A percentile compares a stretch with the other conserved stretches of the same genome.
phyloP scores from a whole-genome alignment of 495 filamentous ascomycete species.

The Annulohypoxylon stygium region DNA sequence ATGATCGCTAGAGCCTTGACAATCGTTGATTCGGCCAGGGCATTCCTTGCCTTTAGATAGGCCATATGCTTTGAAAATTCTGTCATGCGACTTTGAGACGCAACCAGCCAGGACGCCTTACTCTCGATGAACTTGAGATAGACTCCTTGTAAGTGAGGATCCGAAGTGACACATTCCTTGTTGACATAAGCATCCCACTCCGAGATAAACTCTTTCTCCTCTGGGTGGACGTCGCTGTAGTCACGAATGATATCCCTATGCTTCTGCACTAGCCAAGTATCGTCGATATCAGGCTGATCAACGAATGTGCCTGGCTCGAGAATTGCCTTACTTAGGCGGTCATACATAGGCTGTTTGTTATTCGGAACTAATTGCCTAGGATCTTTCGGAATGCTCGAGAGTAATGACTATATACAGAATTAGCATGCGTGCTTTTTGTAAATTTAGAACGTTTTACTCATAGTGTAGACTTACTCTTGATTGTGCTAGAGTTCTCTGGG shows the following conservation, averaged over 20 bases:
- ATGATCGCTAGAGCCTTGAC: conserved; percentile 54
- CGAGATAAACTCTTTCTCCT: conserved; percentile 66
- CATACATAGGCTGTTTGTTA: conserved; percentile 63
- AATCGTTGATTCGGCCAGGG: conserved; percentile 54
- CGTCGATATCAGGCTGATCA: conserved; percentile 58
- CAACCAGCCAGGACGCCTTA: conserved; percentile 60
- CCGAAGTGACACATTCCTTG: conserved; percentile 59
- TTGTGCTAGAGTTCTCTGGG: conserved; percentile 45
- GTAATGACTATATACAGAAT: conserved; percentile 25
- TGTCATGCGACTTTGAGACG: conserved; percentile 52
- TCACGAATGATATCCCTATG: conserved; percentile 65
- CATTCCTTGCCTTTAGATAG: conserved; percentile 58
- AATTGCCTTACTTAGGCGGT: conserved; percentile 62
- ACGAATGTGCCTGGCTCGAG: conserved; percentile 62
- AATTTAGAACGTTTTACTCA: conserved; percentile 8
- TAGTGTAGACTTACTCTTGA: conserved; percentile 30
- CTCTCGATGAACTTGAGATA: conserved; percentile 59
- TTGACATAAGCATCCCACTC: conserved; percentile 66
- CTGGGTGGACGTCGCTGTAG: conserved; percentile 61
- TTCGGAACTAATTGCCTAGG: conserved; percentile 58
- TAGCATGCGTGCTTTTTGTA: conserved; percentile 29
- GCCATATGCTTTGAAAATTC: conserved; percentile 63
- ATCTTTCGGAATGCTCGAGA: conserved; percentile 43
- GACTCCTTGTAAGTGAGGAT: conserved; percentile 59
- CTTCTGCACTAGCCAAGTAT: conserved; percentile 65